These are phyloP conservation scores for Jamesozyma spencerorum DNA, from an alignment of 805 yeast genomes.

Conservation along the genomic window DNA sequence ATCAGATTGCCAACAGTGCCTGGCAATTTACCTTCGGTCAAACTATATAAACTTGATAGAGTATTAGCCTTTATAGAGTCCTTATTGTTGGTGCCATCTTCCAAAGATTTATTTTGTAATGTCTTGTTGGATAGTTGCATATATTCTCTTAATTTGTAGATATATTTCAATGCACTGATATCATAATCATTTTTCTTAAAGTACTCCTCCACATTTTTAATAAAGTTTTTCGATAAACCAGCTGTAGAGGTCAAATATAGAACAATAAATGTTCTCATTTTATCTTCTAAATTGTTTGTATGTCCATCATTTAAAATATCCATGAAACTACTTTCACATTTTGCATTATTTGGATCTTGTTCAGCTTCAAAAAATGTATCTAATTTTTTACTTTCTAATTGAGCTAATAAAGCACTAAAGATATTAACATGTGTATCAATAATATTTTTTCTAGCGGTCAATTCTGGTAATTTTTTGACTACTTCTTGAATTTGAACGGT, in stretches of 20 bases:
- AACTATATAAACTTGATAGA: constrained; percentile 69
- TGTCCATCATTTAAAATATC: constrained; percentile 46
- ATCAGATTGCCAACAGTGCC: constrained; percentile 88
- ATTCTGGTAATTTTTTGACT: constrained; percentile 83
- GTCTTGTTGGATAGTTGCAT: constrained; percentile 44
- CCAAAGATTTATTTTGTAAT: constrained; percentile 28
- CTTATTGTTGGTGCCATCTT: constrained; percentile 27
- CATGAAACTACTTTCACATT: constrained; percentile 47
- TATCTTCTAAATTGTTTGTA: constrained; percentile 64
- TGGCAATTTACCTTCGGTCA: constrained; percentile 71
- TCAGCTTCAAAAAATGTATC: constrained; percentile 93
- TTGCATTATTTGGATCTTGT: constrained; percentile 52
- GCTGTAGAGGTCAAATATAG: constrained; percentile 47
- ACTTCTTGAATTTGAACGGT: constrained; percentile 73
- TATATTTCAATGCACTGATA: constrained; percentile 56
- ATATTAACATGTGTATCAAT: constrained; percentile 97
- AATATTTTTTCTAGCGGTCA: constrained; percentile 76
- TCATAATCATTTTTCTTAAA: constrained; percentile 52
- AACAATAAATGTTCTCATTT: constrained; percentile 82
- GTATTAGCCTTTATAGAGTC: constrained; percentile 25
- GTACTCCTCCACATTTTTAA: constrained; percentile 51
- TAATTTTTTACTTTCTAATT: constrained; percentile 74
- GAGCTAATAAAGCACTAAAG: constrained; percentile 70
- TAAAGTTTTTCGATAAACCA: constrained; percentile 37
- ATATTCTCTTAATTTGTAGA: constrained; percentile 73